Evolutionary conservation across 768 basidiomycete species (phyloP).

Genomic region (Peribolospora kevripleyi): DNA sequence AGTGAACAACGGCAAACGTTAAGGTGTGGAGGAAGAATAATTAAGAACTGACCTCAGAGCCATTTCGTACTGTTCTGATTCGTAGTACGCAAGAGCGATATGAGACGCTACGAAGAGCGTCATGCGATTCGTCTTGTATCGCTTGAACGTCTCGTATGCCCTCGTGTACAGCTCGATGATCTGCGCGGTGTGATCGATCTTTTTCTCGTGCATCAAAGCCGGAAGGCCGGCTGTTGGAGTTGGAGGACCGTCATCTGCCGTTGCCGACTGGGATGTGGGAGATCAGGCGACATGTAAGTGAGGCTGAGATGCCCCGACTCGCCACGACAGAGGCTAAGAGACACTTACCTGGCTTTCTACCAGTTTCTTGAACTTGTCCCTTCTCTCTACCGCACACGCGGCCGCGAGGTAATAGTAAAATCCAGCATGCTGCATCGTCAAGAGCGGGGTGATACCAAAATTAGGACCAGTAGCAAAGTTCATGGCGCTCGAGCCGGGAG

Average conservation of each 20-base stretch:
- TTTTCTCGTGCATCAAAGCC: conserved; percentile 68
- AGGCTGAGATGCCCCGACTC: background rate
- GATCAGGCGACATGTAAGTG: background rate
- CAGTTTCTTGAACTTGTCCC: conserved; percentile 38
- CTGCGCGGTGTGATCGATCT: conserved; percentile 62
- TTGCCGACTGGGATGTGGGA: background rate
- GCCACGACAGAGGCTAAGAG: background rate
- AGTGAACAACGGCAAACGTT: background rate
- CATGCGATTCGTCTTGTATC: conserved; percentile 34
- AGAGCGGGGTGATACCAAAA: conserved; percentile 51
- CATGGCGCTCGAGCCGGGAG: conserved; percentile 18
- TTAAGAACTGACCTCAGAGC: conserved; percentile 42
- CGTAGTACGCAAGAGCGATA: conserved; percentile 66
- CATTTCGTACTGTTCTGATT: conserved; percentile 59
- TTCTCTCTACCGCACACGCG: conserved; percentile 51
- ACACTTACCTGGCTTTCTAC: conserved; percentile 33
- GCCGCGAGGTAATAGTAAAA: conserved; percentile 83
- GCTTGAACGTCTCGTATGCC: conserved; percentile 80
- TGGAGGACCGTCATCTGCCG: background rate
- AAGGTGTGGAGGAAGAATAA: background rate
- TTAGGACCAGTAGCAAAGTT: conserved; percentile 35
- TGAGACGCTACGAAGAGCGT: conserved; percentile 76
- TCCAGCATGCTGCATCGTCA: conserved; percentile 69
- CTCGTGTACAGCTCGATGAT: conserved; percentile 86
- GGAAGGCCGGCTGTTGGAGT: conserved; percentile 26